A percentile compares a stretch with the other conserved stretches of the same genome.
Conservation (phyloP, 2,329 filamentous ascomycete species). For the Colletotrichum magnum region DNA sequence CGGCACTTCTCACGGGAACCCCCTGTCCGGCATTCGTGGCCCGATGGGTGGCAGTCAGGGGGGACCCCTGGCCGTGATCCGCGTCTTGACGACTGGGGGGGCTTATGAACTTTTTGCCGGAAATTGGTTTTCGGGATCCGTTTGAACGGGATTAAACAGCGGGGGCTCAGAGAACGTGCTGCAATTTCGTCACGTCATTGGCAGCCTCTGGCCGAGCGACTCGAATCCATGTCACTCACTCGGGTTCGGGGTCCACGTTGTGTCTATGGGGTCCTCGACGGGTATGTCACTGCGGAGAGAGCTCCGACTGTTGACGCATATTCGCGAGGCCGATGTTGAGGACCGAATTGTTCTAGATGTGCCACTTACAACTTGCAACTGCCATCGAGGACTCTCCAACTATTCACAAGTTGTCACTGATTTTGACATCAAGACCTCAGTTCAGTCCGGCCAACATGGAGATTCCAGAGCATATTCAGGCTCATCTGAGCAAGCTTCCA, state of each 20-base stretch:
- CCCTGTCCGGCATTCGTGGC: background rate
- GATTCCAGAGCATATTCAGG: background rate
- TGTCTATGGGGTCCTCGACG: background rate
- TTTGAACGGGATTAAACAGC: background rate
- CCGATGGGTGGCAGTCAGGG: slow-evolving; percentile 11
- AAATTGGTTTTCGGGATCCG: slow-evolving; percentile 8
- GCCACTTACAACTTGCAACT: background rate
- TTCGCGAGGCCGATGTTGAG: background rate
- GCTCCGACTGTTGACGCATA: background rate
- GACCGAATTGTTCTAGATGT: background rate
- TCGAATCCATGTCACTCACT: background rate
- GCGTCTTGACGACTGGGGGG: background rate
- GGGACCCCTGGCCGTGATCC: background rate
- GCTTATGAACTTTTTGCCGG: background rate
- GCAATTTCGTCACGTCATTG: slow-evolving; percentile 13
- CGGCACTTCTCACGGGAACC: background rate
- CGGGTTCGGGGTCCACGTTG: background rate
- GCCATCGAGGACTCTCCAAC: background rate
- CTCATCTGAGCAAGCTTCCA: slow-evolving; percentile 6
- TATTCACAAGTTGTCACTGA: background rate
- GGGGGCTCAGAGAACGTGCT: slow-evolving; percentile 22
- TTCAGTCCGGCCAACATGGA: background rate
- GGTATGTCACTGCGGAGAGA: slow-evolving; percentile 11
- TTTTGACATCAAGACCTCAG: background rate
- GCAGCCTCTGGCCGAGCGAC: background rate